These are phyloP conservation scores for Vitis hybrid DNA, from an alignment of 177 flowering plant genomes.

Conservation along the genomic window DNA sequence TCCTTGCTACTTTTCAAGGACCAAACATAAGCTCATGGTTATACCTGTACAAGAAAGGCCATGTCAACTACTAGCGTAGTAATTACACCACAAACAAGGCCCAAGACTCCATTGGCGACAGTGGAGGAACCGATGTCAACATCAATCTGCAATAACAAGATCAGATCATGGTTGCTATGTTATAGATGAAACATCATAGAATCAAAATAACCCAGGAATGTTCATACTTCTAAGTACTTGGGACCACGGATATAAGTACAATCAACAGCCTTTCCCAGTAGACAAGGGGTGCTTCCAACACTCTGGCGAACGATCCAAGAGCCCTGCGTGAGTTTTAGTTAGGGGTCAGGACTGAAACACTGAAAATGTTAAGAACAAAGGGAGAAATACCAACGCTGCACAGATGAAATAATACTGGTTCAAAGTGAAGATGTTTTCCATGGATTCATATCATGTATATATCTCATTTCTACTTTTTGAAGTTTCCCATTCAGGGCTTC, in stretches of 20 bases:
- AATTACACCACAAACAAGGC: slow-evolving; percentile 91
- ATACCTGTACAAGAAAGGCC: slow-evolving; percentile 99
- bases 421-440: too few species aligned
- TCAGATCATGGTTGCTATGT: neutral
- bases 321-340: slow-evolving; percentile 49
- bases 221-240: slow-evolving; percentile 80
- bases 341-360: too few species aligned
- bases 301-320: slow-evolving; percentile 99
- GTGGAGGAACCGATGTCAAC: slow-evolving; percentile 98
- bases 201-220: neutral
- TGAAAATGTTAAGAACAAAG: too few species aligned
- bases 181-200: neutral
- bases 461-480: too few species aligned
- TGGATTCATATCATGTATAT: too few species aligned
- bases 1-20: too few species aligned
- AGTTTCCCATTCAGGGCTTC: too few species aligned
- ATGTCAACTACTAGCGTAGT: slow-evolving; percentile 95
- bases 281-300: slow-evolving; percentile 97
- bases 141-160: slow-evolving; percentile 64
- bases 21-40: too few species aligned
- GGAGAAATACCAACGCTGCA: too few species aligned
- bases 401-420: too few species aligned
- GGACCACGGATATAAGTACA: slow-evolving; percentile 95
- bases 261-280: slow-evolving; percentile 95
- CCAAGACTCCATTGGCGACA: slow-evolving; percentile 98